phyloP scores from a whole-genome alignment of 257 asterid species.

The Orobanche coerulescens region DNA sequence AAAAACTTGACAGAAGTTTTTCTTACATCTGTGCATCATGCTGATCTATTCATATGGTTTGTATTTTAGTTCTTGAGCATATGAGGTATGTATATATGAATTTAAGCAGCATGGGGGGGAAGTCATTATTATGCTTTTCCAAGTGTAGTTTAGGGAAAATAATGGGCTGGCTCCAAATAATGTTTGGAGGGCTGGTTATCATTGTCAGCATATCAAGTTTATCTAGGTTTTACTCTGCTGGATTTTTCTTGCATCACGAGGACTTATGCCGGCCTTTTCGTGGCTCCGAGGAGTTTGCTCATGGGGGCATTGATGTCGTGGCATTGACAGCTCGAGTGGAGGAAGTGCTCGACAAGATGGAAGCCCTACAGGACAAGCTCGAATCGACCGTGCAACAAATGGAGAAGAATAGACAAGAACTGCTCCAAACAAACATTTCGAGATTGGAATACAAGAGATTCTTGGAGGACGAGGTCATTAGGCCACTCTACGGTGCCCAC shows the following conservation, averaged over 20 bases:
- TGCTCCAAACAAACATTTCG: constrained; percentile 35
- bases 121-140: not conserved
- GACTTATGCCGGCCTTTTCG: constrained; percentile 63
- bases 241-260: constrained; percentile 57
- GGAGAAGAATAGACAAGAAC: constrained; percentile 33
- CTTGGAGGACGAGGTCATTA: constrained; percentile 62
- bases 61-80: not conserved
- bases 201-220: constrained; percentile 62
- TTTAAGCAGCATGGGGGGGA: not conserved
- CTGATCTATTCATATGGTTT: not conserved
- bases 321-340: constrained; percentile 44
- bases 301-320: constrained; percentile 31
- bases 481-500: constrained; percentile 74
- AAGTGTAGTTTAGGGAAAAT: constrained; percentile 34
- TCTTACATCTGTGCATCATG: not conserved
- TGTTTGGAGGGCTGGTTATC: constrained; percentile 63
- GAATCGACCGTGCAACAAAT: constrained; percentile 49
- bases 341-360: constrained; percentile 61
- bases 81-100: not conserved
- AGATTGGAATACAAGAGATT: constrained; percentile 48
- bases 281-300: constrained; percentile 24
- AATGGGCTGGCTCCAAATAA: constrained; percentile 59
- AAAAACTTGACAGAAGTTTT: no score
- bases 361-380: constrained; percentile 54
- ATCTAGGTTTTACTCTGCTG: constrained; percentile 52